Base-by-base conservation (phyloP, 352 stramenopile species). In the Thraustochytrium striatum region DNA sequence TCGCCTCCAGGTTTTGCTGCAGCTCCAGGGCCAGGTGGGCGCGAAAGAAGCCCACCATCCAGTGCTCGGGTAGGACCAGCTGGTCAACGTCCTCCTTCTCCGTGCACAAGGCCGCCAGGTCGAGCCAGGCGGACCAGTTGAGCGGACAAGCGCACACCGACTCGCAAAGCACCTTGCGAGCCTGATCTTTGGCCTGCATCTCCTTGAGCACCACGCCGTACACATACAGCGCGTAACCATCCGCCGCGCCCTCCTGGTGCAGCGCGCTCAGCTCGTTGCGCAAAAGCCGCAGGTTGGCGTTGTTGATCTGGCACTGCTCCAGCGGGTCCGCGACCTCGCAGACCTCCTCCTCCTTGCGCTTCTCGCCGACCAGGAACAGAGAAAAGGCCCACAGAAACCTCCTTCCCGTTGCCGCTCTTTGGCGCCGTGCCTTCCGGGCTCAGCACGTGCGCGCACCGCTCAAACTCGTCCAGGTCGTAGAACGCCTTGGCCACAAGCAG, bases 71-170 rank as follows among this genome's bases (percentile, higher is more conserved):
- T 9, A 75, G 50, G 5, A 7, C 5, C 9, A 75, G 65, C 50
- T 75, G 65, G 21, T 75, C 65, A 36, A 75, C 30, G 36, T 75
- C 65, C 47, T 75, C 65, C 65, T 75, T 75, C 35, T 75, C 65
- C 30, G 32, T 75, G 65, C 65, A 75, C 11, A 75, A 32, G 0
- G 65, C 43, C 30, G 88, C 91, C 2, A 98, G 85, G 83, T 98
- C 94, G 82, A 98, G 93, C 95, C 95, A 98, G 11, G 94, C 94
- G 41, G 92, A 97, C 95, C 95, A 98, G 86, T 98, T 98, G 72
- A 79, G 43, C 28, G 69, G 69, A 2, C 35, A 28, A 9, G 13
- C 38, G 35, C 7, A 69, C 0, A 69, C 69, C 13, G 69, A 44
- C 47, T 69, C 69, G 69, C 9, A 11, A 16, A 79, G 43, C 19